These are phyloP conservation scores for Skeletonema potamos DNA, from an alignment of 108 stramenopile genomes.

Conservation along the genomic window DNA sequence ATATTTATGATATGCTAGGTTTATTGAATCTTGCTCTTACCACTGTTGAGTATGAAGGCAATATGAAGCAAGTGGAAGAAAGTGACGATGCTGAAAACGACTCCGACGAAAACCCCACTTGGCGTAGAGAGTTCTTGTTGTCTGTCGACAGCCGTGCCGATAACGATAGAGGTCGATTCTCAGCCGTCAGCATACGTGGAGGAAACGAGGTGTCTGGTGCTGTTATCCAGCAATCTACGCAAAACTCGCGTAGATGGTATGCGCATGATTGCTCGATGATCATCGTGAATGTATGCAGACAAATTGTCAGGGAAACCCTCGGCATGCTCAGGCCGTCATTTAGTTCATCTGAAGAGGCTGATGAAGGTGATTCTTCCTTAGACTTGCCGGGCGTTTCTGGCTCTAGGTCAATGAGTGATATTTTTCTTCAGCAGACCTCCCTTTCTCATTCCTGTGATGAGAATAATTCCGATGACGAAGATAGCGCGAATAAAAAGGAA, in stretches of 20 bases:
- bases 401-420: conserved; percentile 26
- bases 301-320: conserved; percentile 75
- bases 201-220: conserved; percentile 5
- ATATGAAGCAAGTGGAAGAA: conserved; percentile 46
- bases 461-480: conserved; percentile 1
- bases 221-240: conserved; percentile 34
- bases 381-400: conserved; percentile 20
- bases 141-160: conserved; percentile 32
- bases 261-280: conserved; percentile 80
- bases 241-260: conserved; percentile 78
- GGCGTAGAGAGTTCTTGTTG: conserved; percentile 69
- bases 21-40: conserved; percentile 71
- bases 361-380: conserved; percentile 7
- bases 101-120: conserved; percentile 40
- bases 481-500: conserved; percentile 11
- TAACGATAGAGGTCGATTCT: conserved; percentile 11
- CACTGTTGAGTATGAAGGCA: conserved; percentile 85
- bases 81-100: conserved; percentile 27
- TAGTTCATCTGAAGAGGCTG: neutral
- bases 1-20: conserved; percentile 79
- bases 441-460: conserved; percentile 18
- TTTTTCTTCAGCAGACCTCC: conserved; percentile 18
- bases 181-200: neutral
- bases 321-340: conserved; percentile 53
- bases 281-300: conserved; percentile 69